phyloP scores from a whole-genome alignment of 495 filamentous ascomycete species.

The Trichodelitschia bisporula region DNA sequence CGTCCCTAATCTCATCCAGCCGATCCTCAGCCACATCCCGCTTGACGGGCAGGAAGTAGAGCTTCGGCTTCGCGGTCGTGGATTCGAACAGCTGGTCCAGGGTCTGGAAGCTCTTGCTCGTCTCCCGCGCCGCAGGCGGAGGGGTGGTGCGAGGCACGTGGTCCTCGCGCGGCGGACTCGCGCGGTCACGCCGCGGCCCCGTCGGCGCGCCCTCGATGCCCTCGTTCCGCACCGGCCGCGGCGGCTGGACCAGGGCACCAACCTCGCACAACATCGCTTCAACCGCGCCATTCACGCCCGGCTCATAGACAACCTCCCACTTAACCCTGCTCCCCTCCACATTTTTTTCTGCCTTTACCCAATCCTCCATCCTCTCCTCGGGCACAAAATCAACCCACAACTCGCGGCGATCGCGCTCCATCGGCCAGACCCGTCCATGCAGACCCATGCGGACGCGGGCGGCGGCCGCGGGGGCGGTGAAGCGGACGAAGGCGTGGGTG shows the following conservation, averaged over 20 bases:
- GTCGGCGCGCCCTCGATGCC: neutral
- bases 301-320: slow-evolving; percentile 51
- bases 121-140: slow-evolving; percentile 4
- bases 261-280: no score
- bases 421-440: slow-evolving; percentile 63
- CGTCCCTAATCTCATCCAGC: slow-evolving; percentile 35
- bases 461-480: slow-evolving; percentile 41
- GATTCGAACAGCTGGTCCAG: slow-evolving; percentile 39
- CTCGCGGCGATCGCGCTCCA: slow-evolving; percentile 59
- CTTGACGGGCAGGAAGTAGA: slow-evolving; percentile 37
- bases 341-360: slow-evolving; percentile 45
- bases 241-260: no score
- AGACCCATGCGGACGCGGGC: slow-evolving; percentile 53
- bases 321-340: no score
- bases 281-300: slow-evolving; percentile 27
- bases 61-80: slow-evolving; percentile 32
- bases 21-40: slow-evolving; percentile 32
- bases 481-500: slow-evolving; percentile 64
- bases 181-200: neutral
- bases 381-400: slow-evolving; percentile 87
- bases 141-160: neutral
- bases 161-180: neutral
- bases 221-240: slow-evolving; percentile 17
- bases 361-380: slow-evolving; percentile 41
- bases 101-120: slow-evolving; percentile 15